Conservation (phyloP, 2,329 filamentous ascomycete genomes). For the Alternaria novae-zelandiae region DNA sequence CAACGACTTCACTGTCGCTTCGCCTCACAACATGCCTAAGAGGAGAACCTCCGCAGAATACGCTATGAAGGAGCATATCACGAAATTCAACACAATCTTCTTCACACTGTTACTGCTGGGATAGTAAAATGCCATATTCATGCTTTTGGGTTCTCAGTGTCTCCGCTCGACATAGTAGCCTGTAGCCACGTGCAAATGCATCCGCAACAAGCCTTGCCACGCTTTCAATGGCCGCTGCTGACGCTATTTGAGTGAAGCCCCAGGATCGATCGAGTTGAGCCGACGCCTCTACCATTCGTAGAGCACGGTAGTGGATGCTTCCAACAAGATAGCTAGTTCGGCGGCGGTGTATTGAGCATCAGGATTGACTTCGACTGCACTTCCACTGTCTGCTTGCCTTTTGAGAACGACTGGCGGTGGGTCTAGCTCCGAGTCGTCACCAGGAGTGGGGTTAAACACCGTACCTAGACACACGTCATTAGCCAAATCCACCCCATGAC, state of each 20-base stretch:
- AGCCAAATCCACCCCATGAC: rapidly evolving
- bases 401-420: not conserved
- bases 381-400: not conserved
- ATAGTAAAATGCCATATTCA: not conserved
- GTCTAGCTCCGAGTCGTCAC: not conserved
- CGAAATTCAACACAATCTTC: too few relatives aligned
- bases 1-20: not conserved
- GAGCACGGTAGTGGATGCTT: not conserved
- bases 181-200: not conserved
- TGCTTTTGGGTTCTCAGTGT: not conserved
- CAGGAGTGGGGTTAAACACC: not conserved
- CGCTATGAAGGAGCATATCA: not conserved
- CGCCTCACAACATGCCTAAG: not conserved
- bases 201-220: not conserved
- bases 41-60: rapidly evolving
- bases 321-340: not conserved
- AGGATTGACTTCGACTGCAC: not conserved
- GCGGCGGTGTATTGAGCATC: not conserved
- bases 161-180: not conserved
- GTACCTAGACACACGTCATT: not conserved
- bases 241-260: not conserved
- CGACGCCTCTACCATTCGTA: not conserved
- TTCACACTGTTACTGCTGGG: rapidly evolving
- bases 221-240: not conserved
- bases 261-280: not conserved